Evolutionary conservation across 768 basidiomycete genomes (phyloP).

Genomic region (Lentinus brumalis): DNA sequence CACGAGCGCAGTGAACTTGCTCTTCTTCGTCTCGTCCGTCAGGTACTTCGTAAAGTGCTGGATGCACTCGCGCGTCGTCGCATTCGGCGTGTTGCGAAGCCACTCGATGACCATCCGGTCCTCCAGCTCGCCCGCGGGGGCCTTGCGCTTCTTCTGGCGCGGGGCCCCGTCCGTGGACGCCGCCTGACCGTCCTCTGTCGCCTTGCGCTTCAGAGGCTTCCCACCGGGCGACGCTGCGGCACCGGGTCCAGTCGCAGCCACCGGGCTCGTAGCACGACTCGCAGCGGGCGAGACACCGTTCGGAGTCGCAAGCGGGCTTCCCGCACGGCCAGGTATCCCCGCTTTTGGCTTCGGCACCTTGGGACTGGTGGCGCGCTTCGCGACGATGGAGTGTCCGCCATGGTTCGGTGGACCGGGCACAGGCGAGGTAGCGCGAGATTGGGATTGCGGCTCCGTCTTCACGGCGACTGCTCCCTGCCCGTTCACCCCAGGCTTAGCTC

Average conservation of each 20-base stretch:
- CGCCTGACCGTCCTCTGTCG: constrained; percentile 38
- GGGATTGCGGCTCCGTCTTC: constrained; percentile 30
- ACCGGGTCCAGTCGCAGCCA: constrained; percentile 23
- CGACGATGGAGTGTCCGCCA: constrained; percentile 78
- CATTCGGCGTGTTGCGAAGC: constrained; percentile 67
- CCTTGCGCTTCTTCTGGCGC: constrained; percentile 60
- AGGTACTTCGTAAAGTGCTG: constrained; percentile 77
- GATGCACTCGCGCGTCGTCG: constrained; percentile 80
- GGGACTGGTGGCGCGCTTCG: constrained; percentile 84
- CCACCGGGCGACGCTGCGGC: constrained; percentile 2
- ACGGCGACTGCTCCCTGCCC: constrained; percentile 27
- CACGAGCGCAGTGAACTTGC: constrained; percentile 74
- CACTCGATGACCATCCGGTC: constrained; percentile 72
- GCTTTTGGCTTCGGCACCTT: constrained; percentile 64
- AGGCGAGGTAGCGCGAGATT: constrained; percentile 52
- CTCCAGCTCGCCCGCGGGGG: constrained; percentile 53
- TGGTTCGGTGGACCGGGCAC: constrained; percentile 41
- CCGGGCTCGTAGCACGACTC: constrained; percentile 57
- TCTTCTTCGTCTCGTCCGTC: constrained; percentile 68
- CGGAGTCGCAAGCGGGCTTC: constrained; percentile 53
- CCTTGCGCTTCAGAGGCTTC: constrained; percentile 63
- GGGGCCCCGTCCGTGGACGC: constrained; percentile 32
- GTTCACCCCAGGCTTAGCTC: constrained; percentile 34
- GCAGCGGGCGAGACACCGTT: constrained; percentile 31
- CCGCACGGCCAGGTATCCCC: constrained; percentile 50